Evolutionary conservation across 2,329 filamentous ascomycete species (phyloP), one percentile per base, ranked within the genome.

Genomic region (Penicillium polonicum): DNA sequence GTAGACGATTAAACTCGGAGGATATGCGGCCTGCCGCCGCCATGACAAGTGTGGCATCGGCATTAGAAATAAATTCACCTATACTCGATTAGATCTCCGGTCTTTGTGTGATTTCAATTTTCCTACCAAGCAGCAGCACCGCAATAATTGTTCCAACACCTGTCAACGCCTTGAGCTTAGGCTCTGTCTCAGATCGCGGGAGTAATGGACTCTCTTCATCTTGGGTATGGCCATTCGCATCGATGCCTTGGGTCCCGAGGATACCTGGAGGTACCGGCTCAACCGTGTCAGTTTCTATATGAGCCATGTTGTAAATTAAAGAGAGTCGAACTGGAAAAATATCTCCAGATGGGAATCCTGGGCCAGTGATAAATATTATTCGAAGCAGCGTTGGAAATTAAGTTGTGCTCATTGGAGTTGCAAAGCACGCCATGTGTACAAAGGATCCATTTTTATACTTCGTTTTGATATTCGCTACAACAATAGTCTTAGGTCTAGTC

Each of bases 21-120:
- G 84, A 82, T 52, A 88, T 85, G 4, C 77, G 77, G 0, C 83
- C 82, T 57, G 88, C 85, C 0, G 87, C 88, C 0, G 88, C 87
- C 33, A 91, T 74, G 0, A 91, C 80, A 0, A 91, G 75, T 1
- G 85, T 87, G 0, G 77, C 74, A 66, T 91, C 88, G 17, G 83
- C 82, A 54, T 87, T 86, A 7, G 83, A 82, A 13, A 89, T 82
- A 63, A 91, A 89, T 15, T 88, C 84, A 12, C 84, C 84, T 79
- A 48, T 7, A 6, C 23, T 29, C 5, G 27, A 44, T 51, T 29
- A 55, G 21, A 19, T 23, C 9, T 44, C 10, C 5, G 1, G 8
- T 33, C 23, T 10, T 17, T 0, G 7, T 35, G 2, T 33, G 13
- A 4, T 13, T 4, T 2, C 6, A 41, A 17, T 29, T 29, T 19